Base-by-base conservation (phyloP, 1,284 basidiomycete species). In the Pyrrhoderma lamaoense region DNA sequence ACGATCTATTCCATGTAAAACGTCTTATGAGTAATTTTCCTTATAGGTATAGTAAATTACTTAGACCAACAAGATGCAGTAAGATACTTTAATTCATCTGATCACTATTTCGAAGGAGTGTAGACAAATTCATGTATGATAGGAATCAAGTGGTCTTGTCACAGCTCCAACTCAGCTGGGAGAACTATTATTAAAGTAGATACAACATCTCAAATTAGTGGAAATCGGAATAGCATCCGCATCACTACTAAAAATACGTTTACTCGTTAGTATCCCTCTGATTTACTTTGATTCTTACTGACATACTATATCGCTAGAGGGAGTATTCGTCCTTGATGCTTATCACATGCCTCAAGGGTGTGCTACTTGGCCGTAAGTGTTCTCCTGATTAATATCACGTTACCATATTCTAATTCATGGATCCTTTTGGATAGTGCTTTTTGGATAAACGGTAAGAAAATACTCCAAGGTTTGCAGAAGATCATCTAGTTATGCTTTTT, bases 311-410 rank as follows among this genome's bases (percentile, higher is more conserved):
- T 39, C 75, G 25, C 60, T 56, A 42, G 76, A 79, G 42, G 88
- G 81, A 14, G 71, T 93, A 39, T 72, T 92, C 55, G 73, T 93
- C 52, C 75, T 93, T 72, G 89, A 93, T 64, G 77, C 89, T 14
- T 72, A 82, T 16, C 91, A 94, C 66, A 92, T 93, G 85, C 91
- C 91, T 1, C 84, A 82, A 1, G 92, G 92, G 7, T 94, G 91
- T 65, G 91, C 84, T 37, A 85, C 82, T 7, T 93, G 91, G 85
- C 86, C 85, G 21, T 59, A 56, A 65, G 71, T 72, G 19, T 50
- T 40, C 27, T 18, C 37, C 31, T 14, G 34, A 42, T 36, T 42
- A 8, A 35, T 23, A 25, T 14, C 2, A 14, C 14, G 18, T 13
- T 31, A 16, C 3, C 37, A 19, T 40, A 2, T 21, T 16, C 27